These are phyloP conservation scores for Olyra latifolia DNA, from an alignment of 176 grass and related monocot genomes.

Conservation along the genomic window DNA sequence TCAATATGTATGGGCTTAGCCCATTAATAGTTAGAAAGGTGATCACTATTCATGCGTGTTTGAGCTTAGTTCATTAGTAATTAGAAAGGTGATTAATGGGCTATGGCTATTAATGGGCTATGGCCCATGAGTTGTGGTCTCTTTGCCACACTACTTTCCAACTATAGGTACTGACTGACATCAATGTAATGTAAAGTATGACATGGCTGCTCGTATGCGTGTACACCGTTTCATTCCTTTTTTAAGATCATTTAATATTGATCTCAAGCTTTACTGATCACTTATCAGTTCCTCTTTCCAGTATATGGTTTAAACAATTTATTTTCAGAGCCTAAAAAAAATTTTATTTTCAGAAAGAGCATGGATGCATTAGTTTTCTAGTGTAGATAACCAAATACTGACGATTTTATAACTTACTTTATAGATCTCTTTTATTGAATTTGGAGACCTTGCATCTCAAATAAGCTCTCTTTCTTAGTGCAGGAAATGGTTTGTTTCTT, in stretches of 20 bases:
- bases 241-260: not conserved
- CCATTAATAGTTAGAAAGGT: too few species aligned
- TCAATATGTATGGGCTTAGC: too few species aligned
- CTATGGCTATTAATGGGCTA: too few species aligned
- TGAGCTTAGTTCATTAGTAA: too few species aligned
- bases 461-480: constrained; percentile 32
- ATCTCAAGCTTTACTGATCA: not conserved
- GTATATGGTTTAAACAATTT: too few species aligned
- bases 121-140: not conserved
- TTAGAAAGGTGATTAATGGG: too few species aligned
- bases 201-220: not conserved
- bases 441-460: not conserved
- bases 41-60: too few species aligned
- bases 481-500: constrained; percentile 97
- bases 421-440: not conserved
- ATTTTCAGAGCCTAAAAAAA: too few species aligned
- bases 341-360: not conserved
- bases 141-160: constrained; percentile 17
- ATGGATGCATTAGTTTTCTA: not conserved
- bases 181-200: not conserved
- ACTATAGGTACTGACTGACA: not conserved
- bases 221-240: not conserved
- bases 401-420: not conserved
- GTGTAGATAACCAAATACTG: not conserved
- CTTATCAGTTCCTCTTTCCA: not conserved